Base-by-base conservation (phyloP, 495 filamentous ascomycete species). In the Penicillium coprophilum region DNA sequence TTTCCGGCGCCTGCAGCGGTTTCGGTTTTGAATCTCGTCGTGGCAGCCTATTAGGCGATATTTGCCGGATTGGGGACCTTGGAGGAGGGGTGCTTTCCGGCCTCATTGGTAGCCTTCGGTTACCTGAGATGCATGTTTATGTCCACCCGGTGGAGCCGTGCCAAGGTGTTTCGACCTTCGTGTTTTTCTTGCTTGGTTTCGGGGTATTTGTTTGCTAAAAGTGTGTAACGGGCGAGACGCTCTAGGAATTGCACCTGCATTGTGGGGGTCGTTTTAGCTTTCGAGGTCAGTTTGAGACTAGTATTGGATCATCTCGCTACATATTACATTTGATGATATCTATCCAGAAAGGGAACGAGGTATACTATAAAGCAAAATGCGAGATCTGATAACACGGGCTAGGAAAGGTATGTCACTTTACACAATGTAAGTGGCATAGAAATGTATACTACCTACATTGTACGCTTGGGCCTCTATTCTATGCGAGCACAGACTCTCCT, bases 1-100 rank as follows among this genome's bases (percentile, higher is more conserved):
- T 65, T 65, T 65, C 32, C 41, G 52, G 65, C 65, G 65, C 65
- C 55, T 65, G 48, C 39, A 62, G 65, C 65, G 65, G 65, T 39
- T 55, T 55, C 55, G 49, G 41, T 20, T 53, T 46, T 31, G 43
- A 54, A 27, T 59, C 27, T 41, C 24, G 45, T 48, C 23, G 44
- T 50, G 52, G 46, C 36, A 54, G 62, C 65, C 65, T 68, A 63
- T 65, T 52, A 64, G 50, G 20, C 52, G 58, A 17, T 52, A 36
- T 57, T 60, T 55, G 59, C 27, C 54, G 41, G 38, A 44, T 55
- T 61, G 65, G 45, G 62, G 62, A 67, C 65, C 65, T 67, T 67
- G 65, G 59, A 58, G 61, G 61, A 64, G 64, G 64, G 62, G 62
- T 21, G 59, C 43, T 39, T 5, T 12, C 30, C 36, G 28, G 57